Percentiles rank a stretch among this genome's conserved stretches.
Conservation (phyloP, 495 filamentous ascomycete genomes). For the Collariella sp. region DNA sequence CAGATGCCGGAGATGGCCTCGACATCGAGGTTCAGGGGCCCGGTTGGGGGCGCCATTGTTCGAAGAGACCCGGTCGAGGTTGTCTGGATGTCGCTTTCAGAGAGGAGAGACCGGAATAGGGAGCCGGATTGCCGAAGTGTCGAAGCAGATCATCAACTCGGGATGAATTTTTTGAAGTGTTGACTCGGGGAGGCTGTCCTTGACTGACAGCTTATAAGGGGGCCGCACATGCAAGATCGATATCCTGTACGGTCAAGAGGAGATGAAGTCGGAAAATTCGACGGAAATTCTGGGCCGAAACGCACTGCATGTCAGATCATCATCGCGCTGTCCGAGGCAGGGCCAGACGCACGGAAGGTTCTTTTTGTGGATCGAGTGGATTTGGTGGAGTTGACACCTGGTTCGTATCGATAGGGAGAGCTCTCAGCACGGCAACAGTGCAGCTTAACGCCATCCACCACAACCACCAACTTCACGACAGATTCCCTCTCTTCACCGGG, state of each 20-base stretch:
- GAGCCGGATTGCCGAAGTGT: background rate
- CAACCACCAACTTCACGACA: too few species aligned
- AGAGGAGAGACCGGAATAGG: background rate
- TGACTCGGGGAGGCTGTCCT: too few species aligned
- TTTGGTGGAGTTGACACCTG: background rate
- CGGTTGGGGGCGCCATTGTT: constrained; percentile 63
- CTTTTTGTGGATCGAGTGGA: background rate
- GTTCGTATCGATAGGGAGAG: background rate
- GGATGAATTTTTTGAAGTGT: too few species aligned
- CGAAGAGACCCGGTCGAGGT: background rate
- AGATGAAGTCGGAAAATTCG: background rate
- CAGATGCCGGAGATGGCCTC: constrained; percentile 84
- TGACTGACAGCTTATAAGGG: too few species aligned
- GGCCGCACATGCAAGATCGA: background rate
- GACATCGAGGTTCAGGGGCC: constrained; percentile 61
- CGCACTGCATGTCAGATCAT: background rate
- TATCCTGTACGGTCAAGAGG: background rate
- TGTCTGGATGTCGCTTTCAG: background rate
- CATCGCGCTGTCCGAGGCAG: background rate
- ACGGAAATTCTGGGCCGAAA: background rate
- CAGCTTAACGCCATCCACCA: too few species aligned
- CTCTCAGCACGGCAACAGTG: too few species aligned
- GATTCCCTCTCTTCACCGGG: too few species aligned
- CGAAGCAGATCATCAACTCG: background rate
- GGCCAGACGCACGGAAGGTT: background rate